Evolutionary conservation across 2,329 filamentous ascomycete genomes (phyloP), one percentile per base, ranked within the genome.

Genomic region (Cercospora sp.): DNA sequence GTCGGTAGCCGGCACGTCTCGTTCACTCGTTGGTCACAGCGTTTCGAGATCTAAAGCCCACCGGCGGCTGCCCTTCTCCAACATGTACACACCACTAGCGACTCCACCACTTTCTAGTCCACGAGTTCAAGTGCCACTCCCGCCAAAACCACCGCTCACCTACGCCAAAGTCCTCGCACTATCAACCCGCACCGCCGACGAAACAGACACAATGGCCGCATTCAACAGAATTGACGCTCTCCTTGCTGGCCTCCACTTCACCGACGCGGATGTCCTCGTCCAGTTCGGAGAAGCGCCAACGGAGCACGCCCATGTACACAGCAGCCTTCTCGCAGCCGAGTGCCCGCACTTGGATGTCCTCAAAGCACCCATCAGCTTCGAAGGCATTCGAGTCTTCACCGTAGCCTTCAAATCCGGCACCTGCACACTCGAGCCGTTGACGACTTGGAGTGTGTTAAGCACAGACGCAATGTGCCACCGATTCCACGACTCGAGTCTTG

Each of bases 401-500:
- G 36, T 61, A 1, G 18, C 20, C 0, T 61, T 61, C 23, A 20
- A 9, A 20, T 20, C 30, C 10, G 30, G 13, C 30, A 61, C 59
- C 4, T 61, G 36, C 36, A 18, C 39, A 3, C 31, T 61, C 59
- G 59, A 61, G 36, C 59, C 59, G 12, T 39, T 48, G 5, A 64
- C 61, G 10, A 33, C 42, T 13, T 7, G 28, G 13, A 64, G 48
- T 48, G 23, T 64, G 3, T 13, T 64, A 3, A 64, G 61, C 51
- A 57, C 45, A 2, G 61, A 64, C 23, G 30, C 30, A 4, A 10
- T 23, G 10, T 64, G 61, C 31, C 30, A 55, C 2, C 48, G 61
- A 3, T 64, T 64, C 13, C 61, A 64, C 48, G 61, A 64, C 61
- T 64, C 61, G 42, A 64, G 42, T 57, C 61, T 64, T 5, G 61